Percentiles rank a stretch among this genome's conserved stretches.
These are phyloP conservation scores for Myotisia sp. DNA, from an alignment of 2,329 filamentous ascomycete genomes.

Conservation along the genomic window DNA sequence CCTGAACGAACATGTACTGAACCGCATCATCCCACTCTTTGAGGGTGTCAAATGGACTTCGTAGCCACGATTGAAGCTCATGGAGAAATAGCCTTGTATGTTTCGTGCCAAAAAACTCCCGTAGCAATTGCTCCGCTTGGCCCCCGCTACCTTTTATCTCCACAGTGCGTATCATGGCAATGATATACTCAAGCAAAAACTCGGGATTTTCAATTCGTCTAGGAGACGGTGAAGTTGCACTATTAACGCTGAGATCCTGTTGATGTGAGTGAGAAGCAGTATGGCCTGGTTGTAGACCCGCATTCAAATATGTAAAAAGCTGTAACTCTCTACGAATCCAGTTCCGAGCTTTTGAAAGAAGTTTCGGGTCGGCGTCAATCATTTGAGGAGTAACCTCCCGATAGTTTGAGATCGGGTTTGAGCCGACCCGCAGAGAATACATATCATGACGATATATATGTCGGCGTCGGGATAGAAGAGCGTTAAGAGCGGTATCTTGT, in stretches of 20 bases:
- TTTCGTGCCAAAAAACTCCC: constrained; percentile 62
- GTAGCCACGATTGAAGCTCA: constrained; percentile 67
- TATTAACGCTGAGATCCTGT: too few species aligned
- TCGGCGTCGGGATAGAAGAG: constrained; percentile 35
- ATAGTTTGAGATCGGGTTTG: constrained; percentile 64
- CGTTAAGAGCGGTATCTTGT: constrained; percentile 1
- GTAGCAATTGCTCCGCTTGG: constrained; percentile 62
- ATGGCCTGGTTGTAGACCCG: too few species aligned
- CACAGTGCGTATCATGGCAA: constrained; percentile 68
- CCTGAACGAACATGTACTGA: constrained; percentile 51
- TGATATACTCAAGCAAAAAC: constrained; percentile 71
- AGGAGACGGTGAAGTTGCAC: too few species aligned
- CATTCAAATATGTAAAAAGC: constrained; percentile 55
- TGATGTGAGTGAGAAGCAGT: too few species aligned
- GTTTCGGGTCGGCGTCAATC: constrained; percentile 49
- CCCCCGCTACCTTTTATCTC: constrained; percentile 68
- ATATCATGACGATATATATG: constrained; percentile 57
- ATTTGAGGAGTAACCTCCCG: constrained; percentile 54
- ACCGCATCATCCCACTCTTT: constrained; percentile 68
- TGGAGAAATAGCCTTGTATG: constrained; percentile 67
- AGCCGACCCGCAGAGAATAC: constrained; percentile 69
- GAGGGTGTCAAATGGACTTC: constrained; percentile 60
- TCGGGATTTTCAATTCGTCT: constrained; percentile 55
- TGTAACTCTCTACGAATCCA: constrained; percentile 75
- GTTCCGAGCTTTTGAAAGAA: constrained; percentile 61